phyloP scores from a whole-genome alignment of 495 filamentous ascomycete species.

The Neurospora sp. region DNA sequence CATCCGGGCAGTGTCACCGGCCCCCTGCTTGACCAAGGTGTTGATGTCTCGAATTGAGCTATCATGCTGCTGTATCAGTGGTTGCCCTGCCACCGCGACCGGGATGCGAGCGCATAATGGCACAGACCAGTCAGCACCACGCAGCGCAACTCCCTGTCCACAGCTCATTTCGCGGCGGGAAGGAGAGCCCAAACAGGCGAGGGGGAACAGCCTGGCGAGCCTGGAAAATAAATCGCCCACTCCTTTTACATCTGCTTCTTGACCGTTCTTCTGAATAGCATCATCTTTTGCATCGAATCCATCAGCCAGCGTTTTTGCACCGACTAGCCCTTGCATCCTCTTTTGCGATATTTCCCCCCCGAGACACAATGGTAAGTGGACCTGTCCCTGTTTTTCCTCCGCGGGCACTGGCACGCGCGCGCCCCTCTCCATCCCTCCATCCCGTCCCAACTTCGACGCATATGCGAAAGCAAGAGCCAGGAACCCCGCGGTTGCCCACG shows the following conservation, averaged over 20 bases:
- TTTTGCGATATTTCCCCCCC: slow-evolving; percentile 8
- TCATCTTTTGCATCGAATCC: slow-evolving; percentile 2
- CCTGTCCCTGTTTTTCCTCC: slow-evolving; percentile 1
- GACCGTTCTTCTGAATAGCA: slow-evolving; percentile 9
- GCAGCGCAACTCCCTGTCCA: slow-evolving; percentile 9
- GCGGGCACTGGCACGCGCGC: background rate
- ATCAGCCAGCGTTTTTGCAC: background rate
- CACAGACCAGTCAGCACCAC: slow-evolving; percentile 13
- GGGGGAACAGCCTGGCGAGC: background rate
- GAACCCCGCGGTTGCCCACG: slow-evolving; percentile 17
- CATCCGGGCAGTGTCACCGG: background rate
- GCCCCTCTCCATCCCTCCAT: background rate
- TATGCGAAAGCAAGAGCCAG: background rate
- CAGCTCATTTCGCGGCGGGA: slow-evolving; percentile 14
- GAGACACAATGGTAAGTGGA: slow-evolving; percentile 19
- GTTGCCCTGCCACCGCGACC: slow-evolving; percentile 24
- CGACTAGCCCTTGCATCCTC: background rate
- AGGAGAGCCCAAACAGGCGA: background rate
- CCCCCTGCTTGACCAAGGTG: background rate
- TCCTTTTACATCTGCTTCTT: slow-evolving; percentile 9
- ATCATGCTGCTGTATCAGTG: slow-evolving; percentile 2
- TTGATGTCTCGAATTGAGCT: background rate
- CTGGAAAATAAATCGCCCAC: background rate
- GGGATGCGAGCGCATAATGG: background rate
- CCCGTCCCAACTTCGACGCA: background rate